Evolutionary conservation across 257 asterid genomes (phyloP).

Genomic region (Anisodus acutangulus): DNA sequence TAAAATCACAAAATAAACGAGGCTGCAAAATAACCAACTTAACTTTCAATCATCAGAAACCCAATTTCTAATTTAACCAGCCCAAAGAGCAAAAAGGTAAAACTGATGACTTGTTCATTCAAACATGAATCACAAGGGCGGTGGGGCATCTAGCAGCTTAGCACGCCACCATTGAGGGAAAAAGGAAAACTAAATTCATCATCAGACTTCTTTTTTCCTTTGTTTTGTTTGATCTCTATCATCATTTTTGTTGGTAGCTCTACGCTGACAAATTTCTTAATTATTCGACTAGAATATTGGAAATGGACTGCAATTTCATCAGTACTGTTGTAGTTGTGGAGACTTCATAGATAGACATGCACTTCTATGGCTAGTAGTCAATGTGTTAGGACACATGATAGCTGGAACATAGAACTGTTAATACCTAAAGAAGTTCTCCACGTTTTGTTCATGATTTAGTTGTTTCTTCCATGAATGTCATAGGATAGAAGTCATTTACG

Average conservation of each 20-base stretch:
- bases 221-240: constrained; percentile 18
- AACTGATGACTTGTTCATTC: not conserved
- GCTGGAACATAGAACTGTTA: not conserved
- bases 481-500: not conserved
- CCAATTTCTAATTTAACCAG: not conserved
- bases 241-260: constrained; percentile 1
- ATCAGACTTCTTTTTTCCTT: not conserved
- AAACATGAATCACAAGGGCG: not conserved
- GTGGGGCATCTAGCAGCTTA: not conserved
- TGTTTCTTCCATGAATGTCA: not conserved
- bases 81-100: not conserved
- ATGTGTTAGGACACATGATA: not conserved
- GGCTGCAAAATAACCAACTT: constrained; percentile 16
- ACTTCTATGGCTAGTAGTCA: constrained; percentile 11
- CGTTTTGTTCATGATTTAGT: not conserved
- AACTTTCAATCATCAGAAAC: not conserved
- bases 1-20: constrained; percentile 11
- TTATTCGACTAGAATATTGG: not conserved
- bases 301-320: not conserved
- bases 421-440: not conserved
- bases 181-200: not conserved
- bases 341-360: not conserved
- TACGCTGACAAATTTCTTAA: not conserved
- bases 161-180: not conserved
- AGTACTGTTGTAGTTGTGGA: not conserved